phyloP scores from a whole-genome alignment of 805 yeast species.

The Ogataea degrootiae region DNA sequence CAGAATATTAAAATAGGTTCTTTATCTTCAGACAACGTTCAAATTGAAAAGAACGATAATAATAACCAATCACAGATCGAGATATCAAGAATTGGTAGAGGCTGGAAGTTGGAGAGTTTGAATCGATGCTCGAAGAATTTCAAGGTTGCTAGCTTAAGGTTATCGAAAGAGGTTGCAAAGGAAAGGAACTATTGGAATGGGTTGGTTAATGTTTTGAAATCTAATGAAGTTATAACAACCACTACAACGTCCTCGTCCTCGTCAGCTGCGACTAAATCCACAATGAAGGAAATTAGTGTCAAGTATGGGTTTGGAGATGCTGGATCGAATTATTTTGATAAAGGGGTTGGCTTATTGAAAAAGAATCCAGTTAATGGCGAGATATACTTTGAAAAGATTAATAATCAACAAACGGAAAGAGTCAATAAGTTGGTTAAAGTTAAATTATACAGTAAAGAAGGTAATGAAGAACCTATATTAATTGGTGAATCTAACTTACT shows the following conservation, averaged over 20 bases:
- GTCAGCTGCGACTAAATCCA: too few relatives aligned
- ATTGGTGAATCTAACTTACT: conserved; percentile 51
- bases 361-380: conserved; percentile 43
- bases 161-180: conserved; percentile 49
- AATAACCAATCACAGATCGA: conserved; percentile 13
- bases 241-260: conserved; percentile 44
- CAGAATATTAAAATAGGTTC: conserved; percentile 75
- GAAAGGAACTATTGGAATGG: conserved; percentile 71
- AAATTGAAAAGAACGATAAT: conserved; percentile 18
- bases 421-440: conserved; percentile 52
- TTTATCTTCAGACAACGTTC: conserved; percentile 45
- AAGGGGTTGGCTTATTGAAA: conserved; percentile 70
- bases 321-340: conserved; percentile 71
- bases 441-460: conserved; percentile 34
- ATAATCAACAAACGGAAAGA: conserved; percentile 33
- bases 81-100: conserved; percentile 47
- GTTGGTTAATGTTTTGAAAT: conserved; percentile 36
- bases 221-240: conserved; percentile 63
- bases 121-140: conserved; percentile 50
- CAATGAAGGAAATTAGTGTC: conserved; percentile 58
- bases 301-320: conserved; percentile 91
- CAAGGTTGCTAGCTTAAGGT: conserved; percentile 42
- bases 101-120: conserved; percentile 81
- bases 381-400: conserved; percentile 31
- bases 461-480: conserved; percentile 39